Evolutionary conservation across 805 yeast species (phyloP).

Genomic region (Kazachstania bromeliacearum): DNA sequence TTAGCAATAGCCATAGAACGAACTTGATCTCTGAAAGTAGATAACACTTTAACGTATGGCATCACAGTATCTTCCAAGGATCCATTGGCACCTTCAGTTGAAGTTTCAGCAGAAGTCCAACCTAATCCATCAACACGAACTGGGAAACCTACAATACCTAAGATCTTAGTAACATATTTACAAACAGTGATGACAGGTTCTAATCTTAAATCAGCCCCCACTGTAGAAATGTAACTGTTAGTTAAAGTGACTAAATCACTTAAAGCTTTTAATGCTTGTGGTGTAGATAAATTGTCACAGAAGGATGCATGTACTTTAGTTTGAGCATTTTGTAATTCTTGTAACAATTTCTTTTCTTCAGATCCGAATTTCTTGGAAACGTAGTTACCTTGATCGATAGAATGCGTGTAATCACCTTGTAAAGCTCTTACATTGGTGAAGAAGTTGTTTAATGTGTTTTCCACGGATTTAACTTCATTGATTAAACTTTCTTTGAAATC

Average conservation of each 20-base stretch:
- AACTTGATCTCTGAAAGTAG: slow-evolving; percentile 74
- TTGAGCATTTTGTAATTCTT: slow-evolving; percentile 43
- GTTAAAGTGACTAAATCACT: slow-evolving; percentile 60
- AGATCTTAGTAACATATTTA: slow-evolving; percentile 59
- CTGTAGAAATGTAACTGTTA: slow-evolving; percentile 62
- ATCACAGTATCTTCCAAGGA: slow-evolving; percentile 56
- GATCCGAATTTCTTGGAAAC: slow-evolving; percentile 53
- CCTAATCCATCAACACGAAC: slow-evolving; percentile 65
- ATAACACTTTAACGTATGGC: slow-evolving; percentile 72
- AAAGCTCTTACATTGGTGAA: slow-evolving; percentile 84
- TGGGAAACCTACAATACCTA: slow-evolving; percentile 68
- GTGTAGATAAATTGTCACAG: slow-evolving; percentile 82
- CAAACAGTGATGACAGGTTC: slow-evolving; percentile 61
- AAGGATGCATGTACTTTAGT: slow-evolving; percentile 62
- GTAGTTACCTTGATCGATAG: slow-evolving; percentile 29
- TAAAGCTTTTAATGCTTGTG: slow-evolving; percentile 56
- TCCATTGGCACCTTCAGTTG: slow-evolving; percentile 13
- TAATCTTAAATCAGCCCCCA: slow-evolving; percentile 42
- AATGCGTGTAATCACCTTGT: slow-evolving; percentile 51
- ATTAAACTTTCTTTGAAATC: slow-evolving; percentile 83
- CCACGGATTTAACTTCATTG: slow-evolving; percentile 67
- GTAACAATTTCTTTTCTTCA: slow-evolving; percentile 47
- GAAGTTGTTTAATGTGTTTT: slow-evolving; percentile 67
- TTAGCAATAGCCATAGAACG: slow-evolving; percentile 63
- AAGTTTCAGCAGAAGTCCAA: slow-evolving; percentile 49